Evolutionary conservation across 495 filamentous ascomycete genomes (phyloP), one percentile per base, ranked within the genome.

Genomic region (Podospora pseudocomata): DNA sequence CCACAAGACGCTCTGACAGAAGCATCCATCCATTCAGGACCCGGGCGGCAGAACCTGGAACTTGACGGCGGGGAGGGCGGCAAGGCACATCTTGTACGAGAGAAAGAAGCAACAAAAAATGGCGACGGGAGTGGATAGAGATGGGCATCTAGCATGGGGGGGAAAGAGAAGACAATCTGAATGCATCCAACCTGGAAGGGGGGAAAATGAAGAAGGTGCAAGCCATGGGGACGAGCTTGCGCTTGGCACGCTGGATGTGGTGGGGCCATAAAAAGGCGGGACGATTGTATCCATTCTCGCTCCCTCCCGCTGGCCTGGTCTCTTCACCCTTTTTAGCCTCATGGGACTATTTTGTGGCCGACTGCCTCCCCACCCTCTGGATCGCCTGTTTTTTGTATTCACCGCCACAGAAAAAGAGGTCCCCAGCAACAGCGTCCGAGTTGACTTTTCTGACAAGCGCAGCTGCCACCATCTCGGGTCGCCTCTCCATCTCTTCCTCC

Each of bases 341-440:
- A 55, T n/a, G 58, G 65, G 58, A 67, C 39, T 60, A 60, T 61
- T 57, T 58, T 65, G 64, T 49, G 39, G 15, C 5, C 39, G 39
- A 49, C 23, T 23, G 23, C 23, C 23, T 2, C 23, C 23, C 23
- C 23, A 23, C 23, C 23, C 23, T 23, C 23, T 23, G 23, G 23
- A 23, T 23, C 23, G 23, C 23, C 23, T 23, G 1, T 23, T 23
- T 23, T 23, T 2, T 23, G 23, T 1, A 23, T 23, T 23, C 1
- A 49, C 13, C 39, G 39, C 65, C 69, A 75, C 73, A 76, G 70
- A 76, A 76, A 72, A 72, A 61, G 66, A 70, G 54, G 69, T 67
- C 63, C 69, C 72, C 68, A 16, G 65, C 67, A 70, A 69, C 69
- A 62, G 61, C 65, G 60, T 64, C 63, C 61, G 62, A 27, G 57